Base-by-base conservation (phyloP, 768 basidiomycete species). In the Amanita rimosa region DNA sequence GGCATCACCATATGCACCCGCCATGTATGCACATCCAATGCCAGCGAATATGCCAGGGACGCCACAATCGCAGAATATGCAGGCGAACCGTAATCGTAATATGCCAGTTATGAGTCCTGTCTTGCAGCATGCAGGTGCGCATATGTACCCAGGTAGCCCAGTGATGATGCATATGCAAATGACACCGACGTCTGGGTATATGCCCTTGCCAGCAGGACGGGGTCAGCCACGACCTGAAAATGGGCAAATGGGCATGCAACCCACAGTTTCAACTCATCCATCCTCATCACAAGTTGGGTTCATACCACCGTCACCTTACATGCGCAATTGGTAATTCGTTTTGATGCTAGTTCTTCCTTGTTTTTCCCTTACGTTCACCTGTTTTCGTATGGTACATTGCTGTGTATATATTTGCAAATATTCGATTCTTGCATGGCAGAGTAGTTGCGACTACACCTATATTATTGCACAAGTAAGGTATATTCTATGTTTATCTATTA, bases 51-150 rank as follows among this genome's bases (percentile, higher is more conserved):
- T 72, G 60, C 75, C 76, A 51, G 67, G 60, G 21, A 57, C 67
- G 22, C 62, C 66, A 19, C 67, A 66, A 50, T 67, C 65, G 31
- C 72, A 68, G 50, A 67, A 61, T 47, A 65, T 62, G 36, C 63
- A 64, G 31, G 61, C 57, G 4, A 59, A 61, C 49, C 74, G 79
- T 44, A 73, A 73, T 17, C 78, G 77, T 21, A 71, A 67, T 45
- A 66, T 84, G 64, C 63, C 75, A 11, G 64, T 83, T 61, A 75
- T 87, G 64, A 87, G 84, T 59, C 86, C 86, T n/a, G 75, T 74
- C n/a, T 71, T 85, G 67, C 64, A 75, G 29, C 75, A 75, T 60
- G 73, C 78, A n/a, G 66, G 67, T 19, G 64, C 73, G 45, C 60
- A 71, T 13, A 79, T 86, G 75, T 87, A 85, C 61, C 72, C 70